Conservation (phyloP, 2,329 filamentous ascomycete genomes). For the Phaeosphaeriaceae sp. region DNA sequence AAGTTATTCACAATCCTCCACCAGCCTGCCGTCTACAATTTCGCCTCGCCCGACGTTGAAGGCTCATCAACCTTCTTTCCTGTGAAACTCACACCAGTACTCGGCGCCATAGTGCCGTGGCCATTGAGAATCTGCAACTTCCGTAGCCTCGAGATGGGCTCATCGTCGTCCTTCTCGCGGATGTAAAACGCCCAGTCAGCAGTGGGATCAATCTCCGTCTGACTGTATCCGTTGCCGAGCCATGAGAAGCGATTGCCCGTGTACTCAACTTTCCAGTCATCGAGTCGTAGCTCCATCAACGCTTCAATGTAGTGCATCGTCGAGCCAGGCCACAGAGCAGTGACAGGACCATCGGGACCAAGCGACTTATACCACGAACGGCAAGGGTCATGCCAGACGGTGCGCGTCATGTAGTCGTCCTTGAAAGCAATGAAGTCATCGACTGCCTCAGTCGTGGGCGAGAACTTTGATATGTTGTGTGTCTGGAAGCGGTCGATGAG, state of each 20-base stretch:
- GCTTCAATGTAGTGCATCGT: slow-evolving; percentile 61
- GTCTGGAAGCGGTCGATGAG: slow-evolving; percentile 59
- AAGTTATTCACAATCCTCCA: neutral
- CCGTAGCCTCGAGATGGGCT: slow-evolving; percentile 31
- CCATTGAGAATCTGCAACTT: slow-evolving; percentile 40
- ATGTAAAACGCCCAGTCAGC: slow-evolving; percentile 48
- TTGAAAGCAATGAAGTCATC: slow-evolving; percentile 59
- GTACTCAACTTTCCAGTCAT: slow-evolving; percentile 57
- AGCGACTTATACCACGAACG: slow-evolving; percentile 52
- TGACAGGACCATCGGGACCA: slow-evolving; percentile 42
- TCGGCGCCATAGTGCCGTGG: slow-evolving; percentile 34
- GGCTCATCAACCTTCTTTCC: slow-evolving; percentile 10
- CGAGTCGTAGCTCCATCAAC: slow-evolving; percentile 53
- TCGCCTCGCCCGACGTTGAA: slow-evolving; percentile 10
- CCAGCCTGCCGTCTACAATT: slow-evolving; percentile 14
- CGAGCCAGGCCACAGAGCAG: slow-evolving; percentile 54
- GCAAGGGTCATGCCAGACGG: slow-evolving; percentile 57
- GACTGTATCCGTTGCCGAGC: slow-evolving; percentile 48
- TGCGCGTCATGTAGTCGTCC: slow-evolving; percentile 54
- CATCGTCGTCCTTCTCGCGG: slow-evolving; percentile 42
- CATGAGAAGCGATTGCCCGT: slow-evolving; percentile 46
- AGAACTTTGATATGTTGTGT: slow-evolving; percentile 53
- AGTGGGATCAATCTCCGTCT: slow-evolving; percentile 44
- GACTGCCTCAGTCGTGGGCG: slow-evolving; percentile 55
- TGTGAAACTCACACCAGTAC: slow-evolving; percentile 21